Conservation (phyloP, 805 yeast species). For the Teunomyces pallodes region DNA sequence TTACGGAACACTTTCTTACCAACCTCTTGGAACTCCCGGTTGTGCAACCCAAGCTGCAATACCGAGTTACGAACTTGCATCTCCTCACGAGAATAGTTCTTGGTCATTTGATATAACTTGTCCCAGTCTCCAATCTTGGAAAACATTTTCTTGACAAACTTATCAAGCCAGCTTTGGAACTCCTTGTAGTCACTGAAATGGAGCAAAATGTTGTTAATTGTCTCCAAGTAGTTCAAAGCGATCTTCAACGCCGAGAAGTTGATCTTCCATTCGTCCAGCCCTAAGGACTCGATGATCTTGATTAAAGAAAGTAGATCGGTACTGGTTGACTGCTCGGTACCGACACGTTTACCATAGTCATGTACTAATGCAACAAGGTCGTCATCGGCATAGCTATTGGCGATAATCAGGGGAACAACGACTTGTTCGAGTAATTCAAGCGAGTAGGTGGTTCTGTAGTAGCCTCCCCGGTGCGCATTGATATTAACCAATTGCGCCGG, state of each 20-base stretch:
- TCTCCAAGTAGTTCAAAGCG: constrained; percentile 33
- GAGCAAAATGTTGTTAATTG: constrained; percentile 28
- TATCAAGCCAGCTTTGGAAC: constrained; percentile 23
- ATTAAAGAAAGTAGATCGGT: constrained; percentile 32
- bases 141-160: constrained; percentile 16
- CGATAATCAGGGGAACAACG: constrained; percentile 8
- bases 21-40: constrained; percentile 26
- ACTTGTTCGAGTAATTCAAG: constrained; percentile 4
- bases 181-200: constrained; percentile 25
- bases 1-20: constrained; percentile 44
- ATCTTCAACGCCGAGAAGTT: constrained; percentile 34
- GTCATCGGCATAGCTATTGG: constrained; percentile 17
- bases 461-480: constrained; percentile 34
- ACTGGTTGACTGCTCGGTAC: constrained; percentile 17
- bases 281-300: constrained; percentile 24
- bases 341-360: constrained; percentile 40
- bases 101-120: constrained; percentile 6
- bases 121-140: constrained; percentile 29
- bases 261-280: constrained; percentile 18
- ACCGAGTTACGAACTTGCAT: constrained; percentile 43
- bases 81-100: constrained; percentile 30
- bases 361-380: constrained; percentile 37
- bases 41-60: constrained; percentile 37
- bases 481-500: constrained; percentile 33
- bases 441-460: constrained; percentile 9